Conservation (phyloP, 2,329 filamentous ascomycete genomes). For the Claviceps maximensis region DNA sequence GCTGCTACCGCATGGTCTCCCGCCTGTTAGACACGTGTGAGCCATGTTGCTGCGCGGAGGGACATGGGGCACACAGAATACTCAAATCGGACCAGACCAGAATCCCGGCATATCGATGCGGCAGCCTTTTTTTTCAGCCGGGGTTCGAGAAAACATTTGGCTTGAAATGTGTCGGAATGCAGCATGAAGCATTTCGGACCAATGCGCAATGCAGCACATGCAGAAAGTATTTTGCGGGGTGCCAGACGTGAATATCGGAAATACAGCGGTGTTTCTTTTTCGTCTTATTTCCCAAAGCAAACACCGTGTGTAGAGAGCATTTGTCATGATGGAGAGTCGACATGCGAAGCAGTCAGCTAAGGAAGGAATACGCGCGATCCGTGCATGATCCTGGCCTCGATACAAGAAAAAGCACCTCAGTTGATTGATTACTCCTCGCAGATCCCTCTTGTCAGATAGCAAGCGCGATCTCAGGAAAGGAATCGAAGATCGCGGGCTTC, state of each 20-base stretch:
- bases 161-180: not conserved
- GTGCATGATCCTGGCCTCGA: not conserved
- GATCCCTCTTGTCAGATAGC: not conserved
- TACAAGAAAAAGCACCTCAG: not conserved
- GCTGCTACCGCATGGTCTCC: not conserved
- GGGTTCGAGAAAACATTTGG: not conserved
- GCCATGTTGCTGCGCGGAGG: constrained; percentile 1
- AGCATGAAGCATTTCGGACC: not conserved
- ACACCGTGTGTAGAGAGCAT: not conserved
- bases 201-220: not conserved
- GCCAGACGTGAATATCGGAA: not conserved
- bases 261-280: not conserved
- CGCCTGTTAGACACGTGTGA: constrained; percentile 4
- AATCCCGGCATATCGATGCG: not conserved
- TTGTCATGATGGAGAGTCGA: not conserved
- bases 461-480: not conserved
- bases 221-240: not conserved
- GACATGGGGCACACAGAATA: not conserved
- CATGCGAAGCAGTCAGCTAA: not conserved
- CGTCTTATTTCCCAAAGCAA: not conserved
- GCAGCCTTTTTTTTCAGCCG: constrained; percentile 1
- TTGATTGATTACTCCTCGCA: not conserved
- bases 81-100: not conserved
- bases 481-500: not conserved
- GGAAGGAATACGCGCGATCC: not conserved